Conservation (phyloP, 306 rosid genomes). For the Quercus mongolica region DNA sequence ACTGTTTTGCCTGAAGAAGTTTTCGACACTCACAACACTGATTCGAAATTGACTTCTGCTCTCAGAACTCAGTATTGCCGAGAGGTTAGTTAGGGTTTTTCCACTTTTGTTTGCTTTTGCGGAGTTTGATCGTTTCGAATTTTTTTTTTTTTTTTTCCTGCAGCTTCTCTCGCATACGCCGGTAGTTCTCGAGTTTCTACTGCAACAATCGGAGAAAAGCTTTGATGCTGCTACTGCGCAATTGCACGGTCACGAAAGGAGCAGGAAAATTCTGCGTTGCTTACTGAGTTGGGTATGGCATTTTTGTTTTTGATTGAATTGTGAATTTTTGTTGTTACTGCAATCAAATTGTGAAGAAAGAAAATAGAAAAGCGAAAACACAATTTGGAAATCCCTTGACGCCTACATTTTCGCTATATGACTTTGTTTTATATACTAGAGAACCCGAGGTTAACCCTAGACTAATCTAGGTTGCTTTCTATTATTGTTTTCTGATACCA, state of each 20-base stretch:
- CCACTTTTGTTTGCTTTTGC: conserved; percentile 11
- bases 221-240: conserved; percentile 58
- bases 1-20: conserved; percentile 95
- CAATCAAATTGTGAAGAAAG: not conserved
- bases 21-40: conserved; percentile 56
- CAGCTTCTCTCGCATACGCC: conserved; percentile 86
- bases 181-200: conserved; percentile 82
- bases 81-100: conserved; percentile 66
- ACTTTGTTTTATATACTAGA: too few relatives aligned
- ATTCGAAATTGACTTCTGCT: conserved; percentile 51
- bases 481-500: not conserved
- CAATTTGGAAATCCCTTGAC: too few relatives aligned
- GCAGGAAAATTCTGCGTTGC: conserved; percentile 87
- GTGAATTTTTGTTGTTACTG: not conserved
- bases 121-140: too few relatives aligned
- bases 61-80: conserved; percentile 68
- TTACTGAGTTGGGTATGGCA: conserved; percentile 90
- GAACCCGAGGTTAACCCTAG: too few relatives aligned
- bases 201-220: conserved; percentile 69
- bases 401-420: too few relatives aligned
- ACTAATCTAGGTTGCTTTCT: too few relatives aligned
- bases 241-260: conserved; percentile 52
- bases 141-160: conserved; percentile 4
- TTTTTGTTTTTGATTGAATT: conserved; percentile 6
- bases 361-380: too few relatives aligned